Base-by-base conservation (phyloP, 2,329 filamentous ascomycete genomes). In the Leptodontidium sp. region DNA sequence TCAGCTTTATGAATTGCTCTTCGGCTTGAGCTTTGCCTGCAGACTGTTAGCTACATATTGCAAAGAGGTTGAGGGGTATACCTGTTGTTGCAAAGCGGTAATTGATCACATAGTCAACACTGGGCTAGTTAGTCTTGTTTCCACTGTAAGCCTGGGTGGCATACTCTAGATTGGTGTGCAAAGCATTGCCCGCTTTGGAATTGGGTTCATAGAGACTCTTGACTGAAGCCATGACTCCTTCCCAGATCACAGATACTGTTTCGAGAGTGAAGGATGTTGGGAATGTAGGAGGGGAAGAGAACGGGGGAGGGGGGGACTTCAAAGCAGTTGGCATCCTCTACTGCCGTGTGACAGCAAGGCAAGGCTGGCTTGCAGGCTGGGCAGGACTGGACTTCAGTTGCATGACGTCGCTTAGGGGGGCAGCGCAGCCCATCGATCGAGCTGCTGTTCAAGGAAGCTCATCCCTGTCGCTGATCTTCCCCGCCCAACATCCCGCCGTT, bases 101-200 rank as follows among this genome's bases (percentile, higher is more conserved):
- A 77, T 90, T 88, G 71, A 98, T 87, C 67, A 97, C 93, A 84
- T 93, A 98, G 83, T 98, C 94, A 69, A 97, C 93, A 65, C 92
- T 87, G 75, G 66, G 29, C 49, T 52, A 32, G 52, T 70, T 24
- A 73, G 68, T 65, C 62, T 64, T 21, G 53, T 38, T 61, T 21
- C 35, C 6, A n/a, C 59, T 4, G 53, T 21, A 29, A 9, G 32
- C 26, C 29, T n/a, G 21, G 35, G 26, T 38, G n/a, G 74, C 79
- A 45, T 70, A 84, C 83, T 81, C 79, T 71, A 82, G 83, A 70
- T 85, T 84, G 70, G 72, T 76, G 53, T 76, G 63, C 53, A 75
- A 50, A 24, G 74, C 73, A 73, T 70, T 73, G 32, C 65, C 72
- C 21, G 67, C 43, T 47, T 71, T 62, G 15, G 65, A 57, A 53